Evolutionary conservation across 176 grass and related monocot genomes (phyloP), one percentile per base, ranked within the genome.

Genomic region (Avena insularis): DNA sequence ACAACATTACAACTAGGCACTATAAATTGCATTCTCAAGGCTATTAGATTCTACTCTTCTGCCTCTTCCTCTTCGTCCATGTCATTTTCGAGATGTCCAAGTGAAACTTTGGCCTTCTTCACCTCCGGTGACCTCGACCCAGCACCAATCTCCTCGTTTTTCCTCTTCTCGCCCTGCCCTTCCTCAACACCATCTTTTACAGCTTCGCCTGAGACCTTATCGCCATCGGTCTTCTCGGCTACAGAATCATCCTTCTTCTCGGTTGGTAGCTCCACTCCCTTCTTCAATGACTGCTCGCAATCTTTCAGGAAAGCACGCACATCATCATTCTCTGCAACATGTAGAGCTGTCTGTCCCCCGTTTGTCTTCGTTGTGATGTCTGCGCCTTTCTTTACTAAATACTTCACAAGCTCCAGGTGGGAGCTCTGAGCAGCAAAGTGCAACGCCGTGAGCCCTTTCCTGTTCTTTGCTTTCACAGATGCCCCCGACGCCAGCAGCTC

Each of bases 361-460:
- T 98, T 98, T 25, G 92, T 98, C 89, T 98, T 98, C 0, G 72
- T 40, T 61, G 87, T 87, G 16, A 98, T 79, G 45, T 91, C 91
- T 1, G 84, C 70, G 6, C 90, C 97, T 92, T 87, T 98, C 65
- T 82, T 92, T 11, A 96, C 82, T 51, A 98, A 82, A 90, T 98
- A 98, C 57, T 91, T 98, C 82, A 93, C 86, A 71, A 98, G 85
- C 46, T 98, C 97, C 47, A 82, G 40, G 85, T 96, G 89, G 58
- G 93, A 92, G 86, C 90, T 93, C 86, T 98, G 97, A 5, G 91
- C 89, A 40, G 97, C 97, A 85, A 91, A 96, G 82, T 98, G 97
- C 58, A 98, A 81, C 2, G 89, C 79, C 0, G 92, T 96, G 50
- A 94, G n/a, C 15, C 94, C 92, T 91, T 98, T 98, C 83, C 97